Conservation (phyloP, 2,329 filamentous ascomycete species). For the Rhynchosporium secalis region DNA sequence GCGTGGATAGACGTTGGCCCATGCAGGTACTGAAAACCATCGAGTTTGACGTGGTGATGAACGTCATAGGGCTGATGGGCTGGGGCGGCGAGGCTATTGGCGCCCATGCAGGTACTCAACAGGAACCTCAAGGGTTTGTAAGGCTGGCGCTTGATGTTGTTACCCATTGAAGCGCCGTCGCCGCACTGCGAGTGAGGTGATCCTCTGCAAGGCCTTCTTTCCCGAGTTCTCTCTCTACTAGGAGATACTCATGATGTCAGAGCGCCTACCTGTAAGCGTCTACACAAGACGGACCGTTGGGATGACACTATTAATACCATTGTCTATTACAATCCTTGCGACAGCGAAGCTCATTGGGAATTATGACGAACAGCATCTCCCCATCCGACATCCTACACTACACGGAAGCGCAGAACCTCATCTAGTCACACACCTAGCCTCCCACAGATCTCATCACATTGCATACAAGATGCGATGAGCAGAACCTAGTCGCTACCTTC, state of each 20-base stretch:
- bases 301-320: slow-evolving; percentile 15
- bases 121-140: slow-evolving; percentile 22
- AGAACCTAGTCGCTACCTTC: slow-evolving; percentile 20
- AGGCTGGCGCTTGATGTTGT: slow-evolving; percentile 30
- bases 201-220: not conserved
- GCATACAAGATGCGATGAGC: slow-evolving; percentile 15
- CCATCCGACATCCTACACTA: slow-evolving; percentile 5
- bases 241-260: not conserved
- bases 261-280: slow-evolving; percentile 16
- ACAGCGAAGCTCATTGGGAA: slow-evolving; percentile 5
- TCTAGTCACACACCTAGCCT: slow-evolving; percentile 7
- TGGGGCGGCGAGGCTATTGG: slow-evolving; percentile 20
- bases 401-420: slow-evolving; percentile 12
- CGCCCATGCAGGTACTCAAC: slow-evolving; percentile 33
- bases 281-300: slow-evolving; percentile 4
- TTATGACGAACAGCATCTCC: not conserved
- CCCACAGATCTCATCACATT: slow-evolving; percentile 19
- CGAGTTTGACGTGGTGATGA: not conserved
- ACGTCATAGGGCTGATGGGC: slow-evolving; percentile 32
- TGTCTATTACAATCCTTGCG: not conserved
- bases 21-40: slow-evolving; percentile 16
- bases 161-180: slow-evolving; percentile 30
- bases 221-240: not conserved
- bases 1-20: slow-evolving; percentile 16
- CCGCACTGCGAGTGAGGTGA: slow-evolving; percentile 1